Conservation (phyloP, 495 filamentous ascomycete species). For the Evansstolkia leycettana region DNA sequence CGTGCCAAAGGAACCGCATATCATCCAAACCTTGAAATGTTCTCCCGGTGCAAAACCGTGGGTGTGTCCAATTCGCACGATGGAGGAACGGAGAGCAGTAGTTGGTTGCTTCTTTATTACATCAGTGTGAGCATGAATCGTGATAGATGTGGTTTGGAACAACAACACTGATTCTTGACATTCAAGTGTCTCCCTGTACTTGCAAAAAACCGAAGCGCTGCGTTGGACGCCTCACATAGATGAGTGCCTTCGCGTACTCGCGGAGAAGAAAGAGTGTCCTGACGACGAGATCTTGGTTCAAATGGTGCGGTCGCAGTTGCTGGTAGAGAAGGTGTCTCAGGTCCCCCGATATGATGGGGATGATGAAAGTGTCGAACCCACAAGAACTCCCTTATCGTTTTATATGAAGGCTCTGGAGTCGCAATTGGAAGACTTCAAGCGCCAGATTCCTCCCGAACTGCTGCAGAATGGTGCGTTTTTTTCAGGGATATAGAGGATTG, state of each 20-base stretch:
- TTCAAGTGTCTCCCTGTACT: conserved; percentile 27
- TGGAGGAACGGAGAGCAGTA: conserved; percentile 41
- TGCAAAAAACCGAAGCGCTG: conserved; percentile 34
- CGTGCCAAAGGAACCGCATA: conserved; percentile 16
- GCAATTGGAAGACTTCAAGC: conserved; percentile 27
- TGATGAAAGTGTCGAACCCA: background rate
- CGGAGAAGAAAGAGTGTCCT: conserved; percentile 30
- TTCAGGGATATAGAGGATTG: too few relatives aligned
- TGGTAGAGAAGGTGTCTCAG: conserved; percentile 23
- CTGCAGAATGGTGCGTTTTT: conserved; percentile 30
- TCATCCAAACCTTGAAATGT: too few relatives aligned
- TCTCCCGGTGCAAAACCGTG: conserved; percentile 8
- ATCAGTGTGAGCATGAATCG: conserved; percentile 32
- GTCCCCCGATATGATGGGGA: background rate
- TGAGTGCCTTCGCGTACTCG: conserved; percentile 32
- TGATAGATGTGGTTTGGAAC: too few relatives aligned
- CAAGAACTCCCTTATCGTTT: too few relatives aligned
- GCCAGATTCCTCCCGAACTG: conserved; percentile 19
- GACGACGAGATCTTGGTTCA: conserved; percentile 39
- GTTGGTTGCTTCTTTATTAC: conserved; percentile 41
- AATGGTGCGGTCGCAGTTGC: conserved; percentile 32
- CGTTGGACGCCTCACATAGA: conserved; percentile 42
- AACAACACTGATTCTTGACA: conserved; percentile 3
- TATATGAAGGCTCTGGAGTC: conserved; percentile 33
- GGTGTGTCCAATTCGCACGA: conserved; percentile 17